phyloP scores from a whole-genome alignment of 2,329 filamentous ascomycete genomes.

The Penicillium griseofulvum region DNA sequence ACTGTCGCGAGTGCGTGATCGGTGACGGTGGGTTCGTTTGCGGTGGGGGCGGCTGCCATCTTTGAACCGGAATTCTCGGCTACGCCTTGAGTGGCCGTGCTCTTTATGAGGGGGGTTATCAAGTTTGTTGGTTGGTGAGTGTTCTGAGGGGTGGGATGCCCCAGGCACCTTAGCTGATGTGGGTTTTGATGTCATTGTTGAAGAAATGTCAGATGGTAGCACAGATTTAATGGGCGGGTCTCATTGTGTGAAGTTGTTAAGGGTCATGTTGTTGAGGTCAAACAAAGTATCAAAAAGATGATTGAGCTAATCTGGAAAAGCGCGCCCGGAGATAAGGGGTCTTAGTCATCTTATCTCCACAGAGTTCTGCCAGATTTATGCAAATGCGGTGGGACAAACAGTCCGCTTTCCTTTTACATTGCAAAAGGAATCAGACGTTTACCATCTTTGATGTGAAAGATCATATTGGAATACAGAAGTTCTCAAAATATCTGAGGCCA shows the following conservation, averaged over 20 bases:
- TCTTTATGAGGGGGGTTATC: background rate
- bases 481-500: too few relatives aligned
- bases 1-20: background rate
- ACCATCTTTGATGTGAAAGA: too few relatives aligned
- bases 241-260: background rate
- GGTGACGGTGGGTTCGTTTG: background rate
- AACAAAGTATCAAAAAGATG: background rate
- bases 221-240: background rate
- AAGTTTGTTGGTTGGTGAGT: background rate
- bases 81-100: background rate
- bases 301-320: background rate
- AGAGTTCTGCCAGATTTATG: too few relatives aligned
- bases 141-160: background rate
- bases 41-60: constrained; percentile 15
- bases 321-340: background rate
- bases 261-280: background rate
- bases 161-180: background rate
- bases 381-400: too few relatives aligned
- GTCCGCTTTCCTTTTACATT: too few relatives aligned
- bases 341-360: constrained; percentile 7
- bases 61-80: constrained; percentile 14
- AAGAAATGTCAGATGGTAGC: background rate
- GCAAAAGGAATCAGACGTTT: too few relatives aligned
- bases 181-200: background rate
- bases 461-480: too few relatives aligned